A percentile compares a stretch with the other conserved stretches of the same genome.
These are phyloP conservation scores for Sporopachydermia quercuum DNA, from an alignment of 805 yeast species.

Conservation along the genomic window DNA sequence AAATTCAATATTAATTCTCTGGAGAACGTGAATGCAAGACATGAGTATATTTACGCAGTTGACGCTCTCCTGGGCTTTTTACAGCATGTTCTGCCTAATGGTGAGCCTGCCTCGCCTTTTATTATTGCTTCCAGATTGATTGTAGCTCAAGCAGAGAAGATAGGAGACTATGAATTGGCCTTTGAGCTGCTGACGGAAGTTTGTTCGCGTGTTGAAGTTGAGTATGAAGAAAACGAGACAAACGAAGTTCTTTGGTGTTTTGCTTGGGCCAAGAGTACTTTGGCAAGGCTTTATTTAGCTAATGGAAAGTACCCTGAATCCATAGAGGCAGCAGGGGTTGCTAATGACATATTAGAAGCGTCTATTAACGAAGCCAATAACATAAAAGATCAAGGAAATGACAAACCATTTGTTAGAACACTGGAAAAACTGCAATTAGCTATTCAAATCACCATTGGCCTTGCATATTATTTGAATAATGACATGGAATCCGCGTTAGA, in stretches of 20 bases:
- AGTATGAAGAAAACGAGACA: slow-evolving; percentile 42
- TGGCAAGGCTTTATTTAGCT: slow-evolving; percentile 62
- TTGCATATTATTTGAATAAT: slow-evolving; percentile 47
- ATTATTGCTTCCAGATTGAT: slow-evolving; percentile 38
- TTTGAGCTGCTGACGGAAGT: slow-evolving; percentile 29
- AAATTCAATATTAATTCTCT: no score
- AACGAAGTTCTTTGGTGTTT: slow-evolving; percentile 31
- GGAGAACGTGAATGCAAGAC: slow-evolving; percentile 2
- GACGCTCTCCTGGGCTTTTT: background rate
- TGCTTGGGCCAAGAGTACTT: slow-evolving; percentile 48
- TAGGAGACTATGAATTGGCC: slow-evolving; percentile 47
- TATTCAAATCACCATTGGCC: slow-evolving; percentile 54
- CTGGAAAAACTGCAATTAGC: slow-evolving; percentile 27
- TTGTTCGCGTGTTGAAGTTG: slow-evolving; percentile 32
- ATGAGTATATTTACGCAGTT: background rate
- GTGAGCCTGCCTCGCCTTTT: slow-evolving; percentile 12
- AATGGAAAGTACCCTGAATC: slow-evolving; percentile 38
- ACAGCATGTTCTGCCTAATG: slow-evolving; percentile 11
- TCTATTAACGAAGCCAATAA: slow-evolving; percentile 13
- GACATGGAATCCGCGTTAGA: slow-evolving; percentile 52
- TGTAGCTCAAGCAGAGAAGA: slow-evolving; percentile 48
- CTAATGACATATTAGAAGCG: slow-evolving; percentile 32
- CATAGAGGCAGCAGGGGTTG: slow-evolving; percentile 41
- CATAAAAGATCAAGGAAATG: slow-evolving; percentile 4
- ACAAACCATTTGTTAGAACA: background rate